Evolutionary conservation across 116 monocot species (phyloP), one percentile per base, ranked within the genome.

Genomic region (Iris pallida): DNA sequence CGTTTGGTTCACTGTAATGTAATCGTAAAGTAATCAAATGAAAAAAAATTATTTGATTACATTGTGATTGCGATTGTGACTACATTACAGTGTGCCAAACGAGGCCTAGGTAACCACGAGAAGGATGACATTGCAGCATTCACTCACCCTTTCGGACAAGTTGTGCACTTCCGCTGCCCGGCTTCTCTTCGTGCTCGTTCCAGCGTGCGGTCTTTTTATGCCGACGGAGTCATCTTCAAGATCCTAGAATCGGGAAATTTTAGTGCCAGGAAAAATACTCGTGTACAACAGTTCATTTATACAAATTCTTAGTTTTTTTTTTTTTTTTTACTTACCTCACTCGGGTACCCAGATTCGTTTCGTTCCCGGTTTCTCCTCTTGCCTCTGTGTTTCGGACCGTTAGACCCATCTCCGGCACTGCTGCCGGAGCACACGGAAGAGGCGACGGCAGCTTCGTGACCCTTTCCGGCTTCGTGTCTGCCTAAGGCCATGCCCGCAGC

Each of bases 91-190:
- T n/a, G n/a, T n/a, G n/a, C n/a, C n/a, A n/a, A n/a, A n/a, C n/a
- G n/a, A n/a, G n/a, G n/a, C n/a, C n/a, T n/a, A 63, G 44, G 6
- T 43, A 44, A 6, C 8, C 16, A 19, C 4, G n/a, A 8, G 63
- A 47, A 63, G 3, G 10, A 64, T 11, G 58, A 68, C n/a, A 13
- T 19, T 68, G 30, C 30, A 30, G 20, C 11, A 59, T 57, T 0
- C 5, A 81, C 95, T 82, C 40, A 92, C 97, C 70, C 92, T 97
- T 85, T 97, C 97, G 9, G 97, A 97, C 65, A 97, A 76, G 71
- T 97, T 97, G 62, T 97, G 97, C 16, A 97, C 90, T 83, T 92
- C 92, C 17, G 97, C 89, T 66, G 90, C 86, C 20, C 97, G 87
- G 53, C 79, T 85, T 68, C 92, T 77, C 79, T 92, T 97, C 16